A percentile compares a stretch with the other conserved stretches of the same genome.
Conservation (phyloP, 495 filamentous ascomycete genomes). For the Penicillium paxilli region DNA sequence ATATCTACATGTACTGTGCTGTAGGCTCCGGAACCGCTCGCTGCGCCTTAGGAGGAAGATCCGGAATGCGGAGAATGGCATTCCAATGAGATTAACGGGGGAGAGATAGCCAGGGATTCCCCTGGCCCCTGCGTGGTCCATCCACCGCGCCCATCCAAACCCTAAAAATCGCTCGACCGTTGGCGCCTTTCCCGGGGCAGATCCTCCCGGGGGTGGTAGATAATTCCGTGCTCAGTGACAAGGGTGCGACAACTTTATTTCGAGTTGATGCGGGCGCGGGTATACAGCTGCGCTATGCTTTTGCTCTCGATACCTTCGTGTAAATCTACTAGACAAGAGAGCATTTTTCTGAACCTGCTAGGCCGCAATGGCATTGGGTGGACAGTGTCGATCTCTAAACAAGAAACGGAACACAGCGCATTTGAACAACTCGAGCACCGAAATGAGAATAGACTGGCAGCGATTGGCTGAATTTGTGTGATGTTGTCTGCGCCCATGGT, state of each 20-base stretch:
- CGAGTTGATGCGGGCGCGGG: neutral
- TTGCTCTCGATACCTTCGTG: neutral
- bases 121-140: neutral
- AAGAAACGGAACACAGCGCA: neutral
- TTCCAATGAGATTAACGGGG: slow-evolving; percentile 1
- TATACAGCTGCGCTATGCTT: neutral
- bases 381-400: neutral
- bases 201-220: slow-evolving; percentile 20
- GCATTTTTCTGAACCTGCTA: neutral
- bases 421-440: neutral
- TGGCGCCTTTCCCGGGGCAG: slow-evolving; percentile 20
- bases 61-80: slow-evolving; percentile 16
- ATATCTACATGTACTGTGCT: no score
- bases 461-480: neutral
- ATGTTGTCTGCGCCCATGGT: neutral
- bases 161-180: slow-evolving; percentile 14
- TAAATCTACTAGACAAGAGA: neutral
- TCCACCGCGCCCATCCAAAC: neutral
- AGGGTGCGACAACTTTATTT: slow-evolving; percentile 32
- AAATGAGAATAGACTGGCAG: neutral
- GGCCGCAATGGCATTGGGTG: neutral
- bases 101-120: neutral
- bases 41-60: slow-evolving; percentile 8
- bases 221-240: slow-evolving; percentile 19
- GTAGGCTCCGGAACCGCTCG: neutral